Evolutionary conservation across 257 asterid species (phyloP), one percentile per base, ranked within the genome.

Genomic region (Jasminum sambac): DNA sequence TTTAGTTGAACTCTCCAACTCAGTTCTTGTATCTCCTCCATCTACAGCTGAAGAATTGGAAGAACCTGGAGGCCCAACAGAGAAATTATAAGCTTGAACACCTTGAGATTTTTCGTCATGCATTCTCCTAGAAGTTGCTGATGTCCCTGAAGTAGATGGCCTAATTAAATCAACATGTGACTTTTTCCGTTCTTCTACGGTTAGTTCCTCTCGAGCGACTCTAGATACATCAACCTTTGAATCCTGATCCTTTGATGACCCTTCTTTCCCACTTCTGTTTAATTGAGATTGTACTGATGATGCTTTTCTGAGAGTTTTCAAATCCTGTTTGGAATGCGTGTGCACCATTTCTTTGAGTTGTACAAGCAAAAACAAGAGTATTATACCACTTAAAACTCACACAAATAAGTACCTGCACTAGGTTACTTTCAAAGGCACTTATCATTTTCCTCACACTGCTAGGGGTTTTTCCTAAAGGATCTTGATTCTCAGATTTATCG

Each of bases 401-500:
- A 61, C 59, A 70, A 50, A 5, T 1, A 16, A 72, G 68, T 86
- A 93, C 98, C 97, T 93, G 87, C 84, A 75, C 46, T 73, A 72
- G 74, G 64, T 77, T 73, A 55, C 64, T 85, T 74, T 90, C 96
- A 19, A 93, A 90, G 67, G 96, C 96, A 79, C 86, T 86, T 66
- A 89, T 86, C 90, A 90, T 85, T 79, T 89, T 93, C 78, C 76
- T 84, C 77, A 93, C 96, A 62, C 66, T 86, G 86, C 92, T 86
- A 58, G 87, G 77, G 64, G 43, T 58, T 83, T 55, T 83, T 74
- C 78, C 61, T 59, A 40, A 40, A 26, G 74, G 76, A 72, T 63
- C 77, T 75, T 73, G 86, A 60, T 73, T 68, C 63, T 43, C 80
- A 37, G 80, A 65, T 42, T 73, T 67, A 62, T 66, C 65, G 71